Evolutionary conservation across 139 green algal genomes (phyloP).

Genomic region (Astrephomene gubernaculifera): DNA sequence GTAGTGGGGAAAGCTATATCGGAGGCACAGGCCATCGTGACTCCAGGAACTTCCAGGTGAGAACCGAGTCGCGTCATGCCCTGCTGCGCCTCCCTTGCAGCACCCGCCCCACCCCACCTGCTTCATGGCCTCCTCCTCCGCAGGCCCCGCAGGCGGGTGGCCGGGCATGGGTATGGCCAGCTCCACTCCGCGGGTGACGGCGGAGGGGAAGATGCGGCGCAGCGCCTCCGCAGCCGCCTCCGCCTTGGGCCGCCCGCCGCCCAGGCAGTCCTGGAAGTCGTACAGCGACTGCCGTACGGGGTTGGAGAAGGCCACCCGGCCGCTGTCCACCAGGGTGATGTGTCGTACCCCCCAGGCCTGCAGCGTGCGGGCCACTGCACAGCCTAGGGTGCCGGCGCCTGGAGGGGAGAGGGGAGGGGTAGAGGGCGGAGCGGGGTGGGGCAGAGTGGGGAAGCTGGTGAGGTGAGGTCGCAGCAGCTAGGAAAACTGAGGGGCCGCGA

Average conservation of each 20-base stretch:
- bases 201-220: conserved; percentile 76
- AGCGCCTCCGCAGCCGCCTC: conserved; percentile 86
- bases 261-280: conserved; percentile 90
- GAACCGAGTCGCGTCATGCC: too few relatives aligned
- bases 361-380: conserved; percentile 90
- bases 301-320: conserved; percentile 89
- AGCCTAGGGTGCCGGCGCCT: conserved; percentile 92
- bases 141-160: conserved; percentile 67
- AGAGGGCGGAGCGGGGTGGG: background rate
- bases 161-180: conserved; percentile 94
- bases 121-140: conserved; percentile 33
- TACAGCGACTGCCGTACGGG: conserved; percentile 94
- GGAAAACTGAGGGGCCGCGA: background rate
- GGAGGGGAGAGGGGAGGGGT: background rate
- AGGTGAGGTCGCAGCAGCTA: background rate
- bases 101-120: conserved; percentile 43
- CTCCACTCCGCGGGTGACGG: conserved; percentile 58
- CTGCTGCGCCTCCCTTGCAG: too few relatives aligned
- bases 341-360: conserved; percentile 92
- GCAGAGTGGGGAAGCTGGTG: too few relatives aligned
- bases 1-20: too few relatives aligned
- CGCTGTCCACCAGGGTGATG: conserved; percentile 92
- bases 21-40: too few relatives aligned
- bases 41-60: too few relatives aligned
- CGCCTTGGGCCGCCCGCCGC: conserved; percentile 90